Percentiles rank a stretch among this genome's conserved stretches.
Conservation (phyloP, 2,329 filamentous ascomycete genomes). For the Penicillium glabrum region DNA sequence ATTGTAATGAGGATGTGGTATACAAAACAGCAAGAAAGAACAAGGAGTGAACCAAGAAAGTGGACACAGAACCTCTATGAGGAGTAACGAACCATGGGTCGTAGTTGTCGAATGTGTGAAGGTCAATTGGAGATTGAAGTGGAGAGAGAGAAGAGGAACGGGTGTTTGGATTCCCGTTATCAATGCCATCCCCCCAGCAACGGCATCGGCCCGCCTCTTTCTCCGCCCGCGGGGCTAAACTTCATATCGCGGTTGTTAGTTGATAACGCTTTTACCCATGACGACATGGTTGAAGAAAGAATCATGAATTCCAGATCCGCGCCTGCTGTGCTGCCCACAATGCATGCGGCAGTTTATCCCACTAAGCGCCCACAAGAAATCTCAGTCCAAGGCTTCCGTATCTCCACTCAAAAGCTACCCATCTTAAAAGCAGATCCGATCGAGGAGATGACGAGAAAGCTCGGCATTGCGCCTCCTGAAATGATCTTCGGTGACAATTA, state of each 20-base stretch:
- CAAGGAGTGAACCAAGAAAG: background rate
- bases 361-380: conserved; percentile 55
- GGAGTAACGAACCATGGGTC: background rate
- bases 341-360: conserved; percentile 57
- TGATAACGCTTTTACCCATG: conserved; percentile 6
- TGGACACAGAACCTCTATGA: background rate
- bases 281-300: conserved; percentile 13
- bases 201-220: conserved; percentile 32
- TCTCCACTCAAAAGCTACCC: conserved; percentile 84
- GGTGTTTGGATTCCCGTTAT: conserved; percentile 17
- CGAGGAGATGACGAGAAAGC: conserved; percentile 73
- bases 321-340: conserved; percentile 29
- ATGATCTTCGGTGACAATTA: conserved; percentile 99
- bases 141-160: conserved; percentile 8
- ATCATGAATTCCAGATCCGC: conserved; percentile 16
- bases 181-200: conserved; percentile 21
- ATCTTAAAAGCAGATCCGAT: conserved; percentile 92
- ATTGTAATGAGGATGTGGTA: conserved; percentile 45
- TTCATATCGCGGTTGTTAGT: conserved; percentile 10
- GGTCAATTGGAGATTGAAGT: background rate
- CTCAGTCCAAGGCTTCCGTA: conserved; percentile 66
- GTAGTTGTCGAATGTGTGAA: background rate
- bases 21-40: conserved; percentile 1
- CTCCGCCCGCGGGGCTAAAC: conserved; percentile 34
- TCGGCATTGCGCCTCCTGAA: conserved; percentile 88